Conservation (phyloP, 148 eudicot genomes). For the Persicaria maculosa region DNA sequence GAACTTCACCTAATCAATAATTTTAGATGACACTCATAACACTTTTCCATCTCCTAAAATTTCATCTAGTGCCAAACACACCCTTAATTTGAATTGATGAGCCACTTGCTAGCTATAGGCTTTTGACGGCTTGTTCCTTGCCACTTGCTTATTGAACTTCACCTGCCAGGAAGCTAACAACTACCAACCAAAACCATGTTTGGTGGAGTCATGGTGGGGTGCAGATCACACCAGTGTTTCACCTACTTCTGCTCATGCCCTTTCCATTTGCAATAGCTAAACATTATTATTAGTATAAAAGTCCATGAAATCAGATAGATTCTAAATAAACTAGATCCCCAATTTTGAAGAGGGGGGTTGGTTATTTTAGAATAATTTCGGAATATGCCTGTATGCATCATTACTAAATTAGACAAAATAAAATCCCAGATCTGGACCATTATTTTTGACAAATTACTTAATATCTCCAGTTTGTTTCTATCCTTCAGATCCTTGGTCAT, state of each 20-base stretch:
- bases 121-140: not conserved
- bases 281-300: not conserved
- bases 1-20: too few species aligned
- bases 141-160: not conserved
- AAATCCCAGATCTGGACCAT: not conserved
- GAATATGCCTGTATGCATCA: not conserved
- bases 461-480: not conserved
- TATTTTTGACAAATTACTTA: not conserved
- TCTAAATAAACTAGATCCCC: not conserved
- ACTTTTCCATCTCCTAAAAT: too few species aligned
- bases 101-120: too few species aligned
- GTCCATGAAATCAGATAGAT: not conserved
- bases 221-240: not conserved
- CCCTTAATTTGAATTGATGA: too few species aligned
- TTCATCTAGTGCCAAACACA: too few species aligned
- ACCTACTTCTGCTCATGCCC: not conserved
- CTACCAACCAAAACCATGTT: not conserved
- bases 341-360: not conserved
- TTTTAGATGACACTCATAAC: too few species aligned
- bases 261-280: not conserved
- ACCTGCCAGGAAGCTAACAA: constrained; percentile 6
- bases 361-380: not conserved
- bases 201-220: not conserved
- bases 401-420: not conserved
- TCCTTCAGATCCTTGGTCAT: not conserved